phyloP scores from a whole-genome alignment of 31 red algal species.

The Asparagopsis taxiformis region DNA sequence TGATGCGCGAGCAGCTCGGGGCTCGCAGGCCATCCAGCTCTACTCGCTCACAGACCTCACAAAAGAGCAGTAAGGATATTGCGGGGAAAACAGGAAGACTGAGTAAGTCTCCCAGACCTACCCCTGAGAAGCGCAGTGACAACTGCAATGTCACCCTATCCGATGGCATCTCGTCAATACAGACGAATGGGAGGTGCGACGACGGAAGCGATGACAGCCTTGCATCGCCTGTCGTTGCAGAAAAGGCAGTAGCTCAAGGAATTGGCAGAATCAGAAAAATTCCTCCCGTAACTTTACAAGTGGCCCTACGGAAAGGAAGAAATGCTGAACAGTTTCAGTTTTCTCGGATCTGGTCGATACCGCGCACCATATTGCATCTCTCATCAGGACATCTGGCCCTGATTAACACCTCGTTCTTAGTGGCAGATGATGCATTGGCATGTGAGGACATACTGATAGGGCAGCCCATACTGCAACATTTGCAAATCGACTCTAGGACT shows the following conservation, averaged over 20 bases:
- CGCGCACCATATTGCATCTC: background rate
- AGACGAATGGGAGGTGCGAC: background rate
- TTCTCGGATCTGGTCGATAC: background rate
- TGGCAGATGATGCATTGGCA: background rate
- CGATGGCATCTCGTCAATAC: background rate
- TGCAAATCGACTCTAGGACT: conserved; percentile 11
- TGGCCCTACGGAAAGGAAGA: conserved; percentile 5
- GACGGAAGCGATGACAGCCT: conserved; percentile 38
- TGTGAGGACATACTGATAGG: conserved; percentile 1
- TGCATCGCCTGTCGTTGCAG: conserved; percentile 17
- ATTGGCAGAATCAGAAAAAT: conserved; percentile 12
- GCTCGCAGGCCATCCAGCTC: conserved; percentile 10
- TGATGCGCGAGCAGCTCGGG: too few relatives aligned
- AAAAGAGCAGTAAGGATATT: background rate
- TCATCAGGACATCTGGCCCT: conserved; percentile 4
- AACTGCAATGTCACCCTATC: background rate
- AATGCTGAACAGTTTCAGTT: background rate
- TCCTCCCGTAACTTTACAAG: background rate
- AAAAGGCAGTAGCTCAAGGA: conserved; percentile 1
- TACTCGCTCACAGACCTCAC: background rate
- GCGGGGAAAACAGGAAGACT: background rate
- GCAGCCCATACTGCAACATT: background rate
- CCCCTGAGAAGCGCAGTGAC: too few relatives aligned
- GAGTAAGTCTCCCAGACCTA: too few relatives aligned
- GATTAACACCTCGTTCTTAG: background rate